A percentile compares a stretch with the other conserved stretches of the same genome.
phyloP scores from a whole-genome alignment of 2,329 filamentous ascomycete species.

The Cordyceps farinosa region DNA sequence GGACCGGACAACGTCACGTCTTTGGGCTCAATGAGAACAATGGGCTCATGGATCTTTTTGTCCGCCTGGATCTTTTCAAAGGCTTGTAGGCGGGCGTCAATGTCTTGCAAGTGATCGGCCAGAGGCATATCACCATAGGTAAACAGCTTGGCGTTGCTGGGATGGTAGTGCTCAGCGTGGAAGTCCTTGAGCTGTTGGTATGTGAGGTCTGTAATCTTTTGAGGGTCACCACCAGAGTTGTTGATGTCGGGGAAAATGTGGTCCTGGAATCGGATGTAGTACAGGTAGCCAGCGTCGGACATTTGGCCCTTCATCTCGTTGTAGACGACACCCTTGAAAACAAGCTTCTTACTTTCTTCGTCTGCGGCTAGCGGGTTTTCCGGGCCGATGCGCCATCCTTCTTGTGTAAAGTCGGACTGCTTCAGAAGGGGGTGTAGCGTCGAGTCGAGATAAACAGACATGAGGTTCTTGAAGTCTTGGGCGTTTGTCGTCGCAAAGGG shows the following conservation, averaged over 20 bases:
- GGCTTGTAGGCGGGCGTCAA: slow-evolving; percentile 67
- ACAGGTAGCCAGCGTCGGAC: slow-evolving; percentile 94
- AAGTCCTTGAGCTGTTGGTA: slow-evolving; percentile 86
- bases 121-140: slow-evolving; percentile 94
- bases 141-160: slow-evolving; percentile 92
- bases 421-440: slow-evolving; percentile 88
- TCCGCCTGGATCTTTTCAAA: slow-evolving; percentile 72
- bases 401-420: slow-evolving; percentile 87
- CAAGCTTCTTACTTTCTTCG: slow-evolving; percentile 63
- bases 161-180: slow-evolving; percentile 91
- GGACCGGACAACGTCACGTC: slow-evolving; percentile 74
- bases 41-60: slow-evolving; percentile 70
- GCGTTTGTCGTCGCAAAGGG: slow-evolving; percentile 95
- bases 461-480: slow-evolving; percentile 91
- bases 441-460: slow-evolving; percentile 95
- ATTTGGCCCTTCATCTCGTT: slow-evolving; percentile 99
- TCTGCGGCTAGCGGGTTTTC: slow-evolving; percentile 69
- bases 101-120: slow-evolving; percentile 71
- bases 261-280: slow-evolving; percentile 92
- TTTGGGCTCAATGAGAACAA: slow-evolving; percentile 66
- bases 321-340: slow-evolving; percentile 98
- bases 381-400: slow-evolving; percentile 93
- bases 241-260: slow-evolving; percentile 91
- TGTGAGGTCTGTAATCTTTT: slow-evolving; percentile 93
- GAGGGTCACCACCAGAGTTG: slow-evolving; percentile 94